Base-by-base conservation (phyloP, 2,329 filamentous ascomycete species). In the Ceratocystis lukuohia region DNA sequence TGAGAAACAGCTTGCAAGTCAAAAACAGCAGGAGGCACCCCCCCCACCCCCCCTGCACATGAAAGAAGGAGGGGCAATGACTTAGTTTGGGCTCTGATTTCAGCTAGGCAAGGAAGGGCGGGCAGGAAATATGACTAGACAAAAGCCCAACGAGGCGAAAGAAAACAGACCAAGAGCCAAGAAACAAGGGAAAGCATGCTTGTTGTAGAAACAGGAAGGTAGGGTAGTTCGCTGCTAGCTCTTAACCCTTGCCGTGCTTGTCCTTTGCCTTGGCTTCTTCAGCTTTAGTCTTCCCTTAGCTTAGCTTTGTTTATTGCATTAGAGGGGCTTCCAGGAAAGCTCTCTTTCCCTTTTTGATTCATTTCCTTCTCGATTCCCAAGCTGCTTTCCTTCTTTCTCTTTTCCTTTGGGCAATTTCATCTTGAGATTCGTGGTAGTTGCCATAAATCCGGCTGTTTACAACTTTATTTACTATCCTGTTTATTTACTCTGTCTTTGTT, bases 241-340 rank as follows among this genome's bases (percentile, higher is more conserved):
- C n/a, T 12, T n/a, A 50, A 22, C 48, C 48, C 48, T 48, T 41
- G 37, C 10, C 37, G 37, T 41, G 37, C 10, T 12, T 41, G 45
- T 20, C 45, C 45, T 17, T 28, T 28, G 20, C 48, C 48, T 53
- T 25, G 3, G 20, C 25, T n/a, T 8, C 25, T 17, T 59, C 12
- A 59, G 28, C 56, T 57, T 57, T 59, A 8, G 20, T 37, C n/a
- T 41, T 41, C 37, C 12, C 48, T 15, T n/a, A n/a, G 56, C 28
- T 59, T n/a, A 59, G 53, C 56, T 59, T 59, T 59, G 56, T 4
- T 59, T 33, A 59, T 59, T 59, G 56, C 28, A 59, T 59, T 59
- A 59, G 62, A 64, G 45, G 30, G 45, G 62, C 45, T 22, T 37
- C 22, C 17, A 33, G 7, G 45, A 28, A 64, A 62, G 61, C 20